Evolutionary conservation across 139 green algal species (phyloP).

Genomic region (Picochlorum sp.): DNA sequence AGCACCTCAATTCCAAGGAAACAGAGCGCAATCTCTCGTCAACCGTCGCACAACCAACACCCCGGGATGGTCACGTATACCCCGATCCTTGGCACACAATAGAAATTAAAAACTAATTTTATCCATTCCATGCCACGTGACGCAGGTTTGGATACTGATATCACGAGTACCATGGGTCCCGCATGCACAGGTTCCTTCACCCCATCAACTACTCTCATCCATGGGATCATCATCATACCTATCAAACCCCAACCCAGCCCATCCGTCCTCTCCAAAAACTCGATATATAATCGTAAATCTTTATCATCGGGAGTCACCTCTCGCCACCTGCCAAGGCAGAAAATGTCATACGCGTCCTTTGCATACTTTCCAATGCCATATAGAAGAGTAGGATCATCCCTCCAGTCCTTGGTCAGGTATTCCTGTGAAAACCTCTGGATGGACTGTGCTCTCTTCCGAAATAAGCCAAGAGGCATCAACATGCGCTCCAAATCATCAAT

Average conservation of each 20-base stretch:
- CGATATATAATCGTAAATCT: constrained; percentile 45
- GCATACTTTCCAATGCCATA: constrained; percentile 78
- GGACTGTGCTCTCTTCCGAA: constrained; percentile 55
- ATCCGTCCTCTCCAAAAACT: constrained; percentile 54
- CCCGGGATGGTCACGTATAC: too few relatives aligned
- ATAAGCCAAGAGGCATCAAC: constrained; percentile 75
- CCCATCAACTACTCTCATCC: too few relatives aligned
- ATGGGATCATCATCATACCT: too few relatives aligned
- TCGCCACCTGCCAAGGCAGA: constrained; percentile 56
- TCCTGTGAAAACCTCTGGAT: constrained; percentile 71
- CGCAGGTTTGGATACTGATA: too few relatives aligned
- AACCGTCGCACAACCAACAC: too few relatives aligned
- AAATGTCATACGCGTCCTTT: constrained; percentile 85
- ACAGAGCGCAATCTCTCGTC: too few relatives aligned
- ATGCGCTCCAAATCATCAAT: constrained; percentile 38
- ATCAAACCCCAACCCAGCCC: constrained; percentile 40
- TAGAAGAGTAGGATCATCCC: constrained; percentile 57
- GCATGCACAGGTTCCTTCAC: too few relatives aligned
- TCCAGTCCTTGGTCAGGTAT: constrained; percentile 75
- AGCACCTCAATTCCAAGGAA: too few relatives aligned
- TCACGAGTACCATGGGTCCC: too few relatives aligned
- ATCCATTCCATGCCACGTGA: too few relatives aligned
- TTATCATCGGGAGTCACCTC: constrained; percentile 42
- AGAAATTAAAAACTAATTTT: too few relatives aligned
- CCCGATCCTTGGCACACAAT: too few relatives aligned